phyloP scores from a whole-genome alignment of 2,329 filamentous ascomycete genomes.

The Penicillium sp. region DNA sequence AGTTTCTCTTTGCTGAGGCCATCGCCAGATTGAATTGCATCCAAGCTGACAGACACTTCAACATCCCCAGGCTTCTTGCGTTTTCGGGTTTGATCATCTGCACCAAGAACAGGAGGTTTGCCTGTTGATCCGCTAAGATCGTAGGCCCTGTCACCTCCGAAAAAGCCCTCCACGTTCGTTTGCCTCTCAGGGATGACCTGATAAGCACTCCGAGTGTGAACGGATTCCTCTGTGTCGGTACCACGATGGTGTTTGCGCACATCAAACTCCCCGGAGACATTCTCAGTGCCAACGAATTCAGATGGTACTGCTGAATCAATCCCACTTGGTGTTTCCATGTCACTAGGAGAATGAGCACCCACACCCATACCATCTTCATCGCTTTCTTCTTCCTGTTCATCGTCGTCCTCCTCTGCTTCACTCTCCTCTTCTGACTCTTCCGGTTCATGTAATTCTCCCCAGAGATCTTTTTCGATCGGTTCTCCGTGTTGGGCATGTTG shows the following conservation, averaged over 20 bases:
- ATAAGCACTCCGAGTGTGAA: conserved; percentile 73
- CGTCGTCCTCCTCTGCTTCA: conserved; percentile 66
- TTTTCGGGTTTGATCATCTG: conserved; percentile 73
- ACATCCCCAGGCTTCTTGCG: conserved; percentile 96
- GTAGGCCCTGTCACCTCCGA: conserved; percentile 90
- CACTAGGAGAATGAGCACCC: conserved; percentile 71
- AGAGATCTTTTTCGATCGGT: conserved; percentile 79
- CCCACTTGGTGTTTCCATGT: conserved; percentile 76
- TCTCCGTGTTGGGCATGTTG: conserved; percentile 66
- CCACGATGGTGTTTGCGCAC: conserved; percentile 82
- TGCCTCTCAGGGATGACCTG: conserved; percentile 87
- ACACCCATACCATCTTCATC: conserved; percentile 60
- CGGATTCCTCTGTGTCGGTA: conserved; percentile 81
- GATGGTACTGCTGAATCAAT: conserved; percentile 77
- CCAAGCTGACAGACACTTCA: conserved; percentile 86
- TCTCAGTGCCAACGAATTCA: conserved; percentile 73
- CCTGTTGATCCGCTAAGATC: conserved; percentile 67
- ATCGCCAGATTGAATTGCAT: conserved; percentile 70
- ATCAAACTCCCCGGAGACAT: conserved; percentile 81
- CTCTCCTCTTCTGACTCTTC: conserved; percentile 67
- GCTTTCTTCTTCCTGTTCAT: conserved; percentile 45
- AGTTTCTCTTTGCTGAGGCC: conserved; percentile 83
- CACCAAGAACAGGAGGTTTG: conserved; percentile 70
- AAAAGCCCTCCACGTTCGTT: conserved; percentile 85
- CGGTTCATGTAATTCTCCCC: conserved; percentile 85